Conservation (phyloP, 495 filamentous ascomycete species). For the Podospora tetraspora region DNA sequence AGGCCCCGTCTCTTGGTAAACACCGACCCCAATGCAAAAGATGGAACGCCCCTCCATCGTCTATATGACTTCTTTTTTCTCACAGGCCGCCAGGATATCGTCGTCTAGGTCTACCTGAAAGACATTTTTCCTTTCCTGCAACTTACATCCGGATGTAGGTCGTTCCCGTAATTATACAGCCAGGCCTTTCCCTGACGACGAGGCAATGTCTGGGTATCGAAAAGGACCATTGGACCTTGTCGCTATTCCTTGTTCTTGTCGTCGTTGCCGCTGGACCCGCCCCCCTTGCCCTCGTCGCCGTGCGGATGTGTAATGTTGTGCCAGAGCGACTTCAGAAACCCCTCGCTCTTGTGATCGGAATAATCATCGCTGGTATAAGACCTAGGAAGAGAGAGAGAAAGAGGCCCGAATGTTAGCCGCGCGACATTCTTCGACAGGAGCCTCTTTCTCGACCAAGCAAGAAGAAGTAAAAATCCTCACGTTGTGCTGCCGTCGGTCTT, state of each 20-base stretch:
- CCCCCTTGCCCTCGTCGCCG: not conserved
- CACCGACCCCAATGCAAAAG: conserved; percentile 11
- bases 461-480: conserved; percentile 12
- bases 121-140: not conserved
- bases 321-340: conserved; percentile 13
- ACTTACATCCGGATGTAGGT: not conserved
- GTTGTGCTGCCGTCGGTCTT: conserved; percentile 17
- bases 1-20: conserved; percentile 1
- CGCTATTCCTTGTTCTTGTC: conserved; percentile 5
- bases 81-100: not conserved
- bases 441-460: not conserved
- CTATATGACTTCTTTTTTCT: conserved; percentile 4
- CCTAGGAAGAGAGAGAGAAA: conserved; percentile 7
- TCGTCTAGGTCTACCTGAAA: not conserved
- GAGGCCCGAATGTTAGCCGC: not conserved
- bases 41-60: not conserved
- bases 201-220: not conserved
- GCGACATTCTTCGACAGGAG: not conserved
- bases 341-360: conserved; percentile 10
- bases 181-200: not conserved
- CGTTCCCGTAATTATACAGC: not conserved
- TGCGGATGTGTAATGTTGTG: conserved; percentile 7
- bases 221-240: not conserved
- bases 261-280: not conserved
- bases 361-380: not conserved